Base-by-base conservation (phyloP, 1,284 basidiomycete species). In the Mycosarcoma mackinlayi region DNA sequence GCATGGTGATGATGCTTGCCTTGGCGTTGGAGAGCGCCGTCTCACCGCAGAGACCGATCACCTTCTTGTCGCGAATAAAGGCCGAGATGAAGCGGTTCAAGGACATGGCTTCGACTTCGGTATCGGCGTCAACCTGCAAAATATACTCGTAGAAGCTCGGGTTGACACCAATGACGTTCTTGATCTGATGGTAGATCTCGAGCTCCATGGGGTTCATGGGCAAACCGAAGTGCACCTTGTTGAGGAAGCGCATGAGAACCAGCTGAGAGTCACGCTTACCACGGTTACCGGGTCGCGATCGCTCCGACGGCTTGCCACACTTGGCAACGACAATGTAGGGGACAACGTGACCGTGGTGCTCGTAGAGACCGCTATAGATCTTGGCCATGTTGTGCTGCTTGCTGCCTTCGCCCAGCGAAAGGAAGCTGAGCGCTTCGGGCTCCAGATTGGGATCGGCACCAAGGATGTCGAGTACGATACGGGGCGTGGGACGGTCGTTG, bases 321-420 rank as follows among this genome's bases (percentile, higher is more conserved):
- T 98, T 98, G 84, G 92, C 94, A n/a, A 98, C 86, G 34, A 98
- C 94, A 60, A 98, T 85, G 81, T 97, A 98, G 38, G 94, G 95
- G 0, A 98, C 94, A 62, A 98, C 93, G 81, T 98, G 95, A 24
- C 96, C 95, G 37, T 90, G 87, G 72, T 89, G 91, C 83, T 98
- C 94, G 82, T 98, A 98, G 71, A 98, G 83, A 16, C 96, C 95
- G 34, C 93, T 95, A 84, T 96, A 98, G 6, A 98, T 89, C 85
- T 98, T 98, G 84, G 91, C 95, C 90, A 96, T 96, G 81, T 98
- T 98, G 83, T 97, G 91, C 84, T 98, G 94, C 84, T 92, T 93
- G 44, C 91, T 89, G 39, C 95, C 95, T 82, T 98, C 93, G 16
- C 94, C 95, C 44, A 99, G 87, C 14, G 91, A 93, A 44, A 93